Conservation (phyloP, 768 basidiomycete species). For the Glaciozyma martinii region DNA sequence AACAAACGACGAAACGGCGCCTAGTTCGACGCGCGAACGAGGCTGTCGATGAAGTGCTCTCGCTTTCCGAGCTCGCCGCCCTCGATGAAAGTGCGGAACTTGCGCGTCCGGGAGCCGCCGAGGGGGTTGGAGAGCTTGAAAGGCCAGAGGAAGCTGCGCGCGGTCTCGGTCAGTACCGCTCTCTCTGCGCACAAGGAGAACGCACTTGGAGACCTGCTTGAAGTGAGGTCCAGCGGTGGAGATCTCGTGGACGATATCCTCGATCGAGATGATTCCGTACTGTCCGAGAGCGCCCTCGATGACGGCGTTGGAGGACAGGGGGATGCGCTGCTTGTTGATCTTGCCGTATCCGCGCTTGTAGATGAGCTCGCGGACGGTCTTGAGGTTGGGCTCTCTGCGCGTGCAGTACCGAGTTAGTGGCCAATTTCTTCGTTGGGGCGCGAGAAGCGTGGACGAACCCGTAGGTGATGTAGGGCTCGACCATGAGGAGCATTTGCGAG, state of each 20-base stretch:
- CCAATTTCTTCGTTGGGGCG: neutral
- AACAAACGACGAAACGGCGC: too few species aligned
- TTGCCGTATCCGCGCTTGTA: constrained; percentile 99
- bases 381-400: constrained; percentile 83
- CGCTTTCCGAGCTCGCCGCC: constrained; percentile 59
- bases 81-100: constrained; percentile 12
- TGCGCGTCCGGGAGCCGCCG: constrained; percentile 66
- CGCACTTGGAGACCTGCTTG: constrained; percentile 62
- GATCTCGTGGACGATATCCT: constrained; percentile 97
- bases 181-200: neutral
- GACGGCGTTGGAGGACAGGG: constrained; percentile 83
- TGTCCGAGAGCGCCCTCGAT: constrained; percentile 86
- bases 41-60: constrained; percentile 93
- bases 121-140: constrained; percentile 99
- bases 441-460: constrained; percentile 51
- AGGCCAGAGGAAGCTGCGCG: constrained; percentile 87
- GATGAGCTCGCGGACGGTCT: constrained; percentile 90
- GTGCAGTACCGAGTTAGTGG: neutral
- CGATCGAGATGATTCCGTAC: constrained; percentile 89
- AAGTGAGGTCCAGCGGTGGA: constrained; percentile 93
- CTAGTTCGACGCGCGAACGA: constrained; percentile 52
- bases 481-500: constrained; percentile 92
- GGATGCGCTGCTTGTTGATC: constrained; percentile 93
- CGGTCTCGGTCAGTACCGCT: neutral
- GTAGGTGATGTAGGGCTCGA: constrained; percentile 96